phyloP scores from a whole-genome alignment of 768 basidiomycete species.

The Ramaria sp. region DNA sequence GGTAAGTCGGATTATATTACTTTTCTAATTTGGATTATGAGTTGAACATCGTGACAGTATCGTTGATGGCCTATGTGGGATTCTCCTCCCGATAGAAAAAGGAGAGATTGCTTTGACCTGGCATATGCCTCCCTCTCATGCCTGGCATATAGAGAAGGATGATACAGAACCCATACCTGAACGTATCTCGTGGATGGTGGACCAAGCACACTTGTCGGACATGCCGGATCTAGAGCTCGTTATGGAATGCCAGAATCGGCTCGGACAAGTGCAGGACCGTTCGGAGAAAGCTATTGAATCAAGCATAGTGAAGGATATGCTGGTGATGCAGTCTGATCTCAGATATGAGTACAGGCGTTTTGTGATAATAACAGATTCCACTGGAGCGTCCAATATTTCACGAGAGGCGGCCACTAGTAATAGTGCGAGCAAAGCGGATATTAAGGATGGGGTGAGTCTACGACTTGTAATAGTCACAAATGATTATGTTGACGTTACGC shows the following conservation, averaged over 20 bases:
- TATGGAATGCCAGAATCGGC: constrained; percentile 29
- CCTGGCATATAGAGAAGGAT: constrained; percentile 12
- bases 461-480: constrained; percentile 1
- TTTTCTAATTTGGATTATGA: neutral
- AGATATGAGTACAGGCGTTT: constrained; percentile 56
- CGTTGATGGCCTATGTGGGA: constrained; percentile 29
- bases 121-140: neutral
- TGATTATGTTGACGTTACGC: neutral
- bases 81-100: constrained; percentile 42
- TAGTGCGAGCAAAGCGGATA: constrained; percentile 10
- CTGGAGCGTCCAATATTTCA: constrained; percentile 17
- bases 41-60: constrained; percentile 20
- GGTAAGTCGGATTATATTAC: constrained; percentile 1
- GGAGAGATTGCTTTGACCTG: constrained; percentile 45
- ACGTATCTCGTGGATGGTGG: constrained; percentile 27
- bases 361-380: constrained; percentile 40
- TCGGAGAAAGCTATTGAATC: constrained; percentile 26
- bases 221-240: constrained; percentile 32
- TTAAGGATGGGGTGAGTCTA: constrained; percentile 39
- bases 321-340: constrained; percentile 43
- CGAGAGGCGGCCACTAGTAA: constrained; percentile 1
- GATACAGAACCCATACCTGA: constrained; percentile 4
- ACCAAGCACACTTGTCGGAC: constrained; percentile 22
- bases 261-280: constrained; percentile 24
- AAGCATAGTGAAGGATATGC: constrained; percentile 40